These are phyloP conservation scores for Linnemannia schmuckeri DNA, from an alignment of 192 early-diverging fungal species.

Conservation along the genomic window DNA sequence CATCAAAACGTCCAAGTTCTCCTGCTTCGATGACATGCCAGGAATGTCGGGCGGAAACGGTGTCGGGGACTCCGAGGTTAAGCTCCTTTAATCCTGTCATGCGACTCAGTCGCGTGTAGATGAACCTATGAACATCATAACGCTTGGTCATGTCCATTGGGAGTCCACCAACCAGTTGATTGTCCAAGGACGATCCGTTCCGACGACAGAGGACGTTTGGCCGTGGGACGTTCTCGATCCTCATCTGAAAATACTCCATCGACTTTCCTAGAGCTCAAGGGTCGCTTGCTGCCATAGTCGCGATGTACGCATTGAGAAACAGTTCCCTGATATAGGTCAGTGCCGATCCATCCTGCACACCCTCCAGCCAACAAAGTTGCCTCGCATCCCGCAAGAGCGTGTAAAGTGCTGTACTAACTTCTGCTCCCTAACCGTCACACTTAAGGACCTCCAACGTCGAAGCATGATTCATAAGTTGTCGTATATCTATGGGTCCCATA, in stretches of 20 bases:
- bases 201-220: background rate
- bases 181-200: no score
- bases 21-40: background rate
- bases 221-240: background rate
- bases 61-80: background rate
- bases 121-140: background rate
- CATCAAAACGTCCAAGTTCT: background rate
- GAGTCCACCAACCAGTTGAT: no score
- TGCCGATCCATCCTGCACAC: background rate
- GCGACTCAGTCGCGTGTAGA: no score
- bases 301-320: background rate
- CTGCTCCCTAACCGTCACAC: background rate
- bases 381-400: background rate
- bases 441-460: background rate
- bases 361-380: background rate
- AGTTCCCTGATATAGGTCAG: background rate
- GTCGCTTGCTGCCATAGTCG: background rate
- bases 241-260: background rate
- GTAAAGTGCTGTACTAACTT: background rate
- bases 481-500: background rate
- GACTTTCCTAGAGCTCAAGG: background rate
- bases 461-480: background rate
- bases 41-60: background rate
- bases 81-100: background rate
- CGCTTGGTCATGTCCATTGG: background rate